Base-by-base conservation (phyloP, 108 stramenopile species). In the Mayamaea pseudoterrestris region DNA sequence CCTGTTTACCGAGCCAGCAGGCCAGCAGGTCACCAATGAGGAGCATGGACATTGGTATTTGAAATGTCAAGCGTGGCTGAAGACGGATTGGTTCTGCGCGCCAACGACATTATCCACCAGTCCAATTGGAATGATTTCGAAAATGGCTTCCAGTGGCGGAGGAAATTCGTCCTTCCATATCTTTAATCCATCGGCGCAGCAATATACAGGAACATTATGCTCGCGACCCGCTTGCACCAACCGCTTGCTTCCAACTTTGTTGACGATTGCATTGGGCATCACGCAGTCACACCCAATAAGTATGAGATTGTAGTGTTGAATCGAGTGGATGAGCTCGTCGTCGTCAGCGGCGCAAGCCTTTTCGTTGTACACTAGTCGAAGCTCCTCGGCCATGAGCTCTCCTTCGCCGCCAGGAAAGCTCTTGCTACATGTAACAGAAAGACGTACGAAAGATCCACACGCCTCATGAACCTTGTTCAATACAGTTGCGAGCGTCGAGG, bases 101-200 rank as follows among this genome's bases (percentile, higher is more conserved):
- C n/a, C n/a, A n/a, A n/a, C n/a, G n/a, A n/a, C n/a, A n/a, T 44
- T 25, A 47, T 52, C 51, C n/a, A 71, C 24, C 32, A 39, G 20
- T 3, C 18, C 16, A 5, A 3, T 3, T 41, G 72, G 60, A 30
- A 69, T 45, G 1, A 61, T 34, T 30, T 74, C 72, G 48, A 74
- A 74, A 30, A 74, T 68, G 5, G 44, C 47, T 49, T 74, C 72
- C 7, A 74, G 35, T n/a, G 63, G 63, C n/a, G 72, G 72, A 45
- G 68, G 52, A 47, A 65, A 69, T 34, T 32, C 27, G 43, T 74
- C 72, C 21, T 61, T 46, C 72, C 72, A 74, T 7, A 61, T 2
- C 36, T 74, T 74, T 65, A 63, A 74, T 27, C 54, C 41, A 35
- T 74, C 72, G 17, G 72, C 44, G 36, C 54, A 61, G 25, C 68